phyloP scores from a whole-genome alignment of 2,329 filamentous ascomycete genomes.

The Phialocephala sp. region DNA sequence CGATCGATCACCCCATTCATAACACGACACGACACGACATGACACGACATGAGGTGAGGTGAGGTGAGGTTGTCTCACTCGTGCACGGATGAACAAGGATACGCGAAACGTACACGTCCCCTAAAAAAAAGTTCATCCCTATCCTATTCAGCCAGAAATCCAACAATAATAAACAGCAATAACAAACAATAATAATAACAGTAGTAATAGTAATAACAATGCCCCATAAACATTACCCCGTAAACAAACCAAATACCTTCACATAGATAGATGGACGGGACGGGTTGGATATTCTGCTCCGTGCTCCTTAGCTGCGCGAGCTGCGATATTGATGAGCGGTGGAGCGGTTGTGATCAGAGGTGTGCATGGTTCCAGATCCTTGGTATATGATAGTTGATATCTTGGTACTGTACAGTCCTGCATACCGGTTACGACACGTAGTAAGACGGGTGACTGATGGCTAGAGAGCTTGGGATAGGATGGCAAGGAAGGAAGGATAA shows the following conservation, averaged over 20 bases:
- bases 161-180: too few relatives aligned
- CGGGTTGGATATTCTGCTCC: background rate
- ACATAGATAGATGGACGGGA: too few relatives aligned
- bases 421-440: background rate
- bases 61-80: background rate
- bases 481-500: background rate
- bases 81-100: background rate
- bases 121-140: background rate
- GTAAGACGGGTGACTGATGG: too few relatives aligned
- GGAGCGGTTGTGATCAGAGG: background rate
- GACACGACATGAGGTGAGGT: background rate
- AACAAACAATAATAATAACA: too few relatives aligned
- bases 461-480: background rate
- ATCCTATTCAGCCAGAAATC: background rate
- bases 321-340: background rate
- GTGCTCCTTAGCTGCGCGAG: background rate
- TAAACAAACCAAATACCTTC: too few relatives aligned
- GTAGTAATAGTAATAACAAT: too few relatives aligned
- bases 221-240: too few relatives aligned
- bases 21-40: background rate
- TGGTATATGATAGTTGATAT: background rate
- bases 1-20: background rate
- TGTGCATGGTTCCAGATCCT: background rate
- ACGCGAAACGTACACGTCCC: conserved; percentile 1
- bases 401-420: too few relatives aligned